These are phyloP conservation scores for Chlorella vulgaris DNA, from an alignment of 139 green algal genomes.

Conservation along the genomic window DNA sequence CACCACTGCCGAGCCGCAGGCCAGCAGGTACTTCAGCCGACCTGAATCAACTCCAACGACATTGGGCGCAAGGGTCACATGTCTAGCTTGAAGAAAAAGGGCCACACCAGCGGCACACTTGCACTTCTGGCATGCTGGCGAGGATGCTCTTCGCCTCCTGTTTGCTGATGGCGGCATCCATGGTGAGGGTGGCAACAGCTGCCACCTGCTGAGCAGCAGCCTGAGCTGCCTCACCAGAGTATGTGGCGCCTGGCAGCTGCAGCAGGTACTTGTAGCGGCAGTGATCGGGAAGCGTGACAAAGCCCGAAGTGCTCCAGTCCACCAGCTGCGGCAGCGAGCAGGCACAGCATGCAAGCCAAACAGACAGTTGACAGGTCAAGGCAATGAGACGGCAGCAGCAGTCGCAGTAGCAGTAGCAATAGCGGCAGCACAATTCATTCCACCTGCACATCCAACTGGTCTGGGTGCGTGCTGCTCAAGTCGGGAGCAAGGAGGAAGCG, in stretches of 20 bases:
- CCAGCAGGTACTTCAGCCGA: constrained; percentile 28
- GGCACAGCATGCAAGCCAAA: no score
- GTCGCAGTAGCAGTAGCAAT: no score
- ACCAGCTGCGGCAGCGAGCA: constrained; percentile 16
- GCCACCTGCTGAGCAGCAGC: no score
- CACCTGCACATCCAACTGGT: not conserved
- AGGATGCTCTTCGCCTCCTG: no score
- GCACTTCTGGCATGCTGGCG: no score
- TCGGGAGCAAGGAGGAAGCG: not conserved
- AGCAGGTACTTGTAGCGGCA: constrained; percentile 12
- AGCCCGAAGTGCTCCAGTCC: not conserved
- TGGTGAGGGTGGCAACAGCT: no score
- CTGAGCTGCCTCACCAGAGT: not conserved
- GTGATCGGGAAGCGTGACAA: constrained; percentile 14
- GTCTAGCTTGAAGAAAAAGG: not conserved
- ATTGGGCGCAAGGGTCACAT: not conserved
- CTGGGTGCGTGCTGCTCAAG: not conserved
- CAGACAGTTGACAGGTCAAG: no score
- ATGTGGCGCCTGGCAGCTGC: constrained; percentile 14
- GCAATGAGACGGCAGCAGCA: no score
- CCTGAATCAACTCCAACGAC: not conserved
- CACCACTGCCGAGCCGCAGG: constrained; percentile 21
- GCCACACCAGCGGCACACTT: no score
- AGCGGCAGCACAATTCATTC: not conserved
- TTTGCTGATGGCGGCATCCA: no score